These are phyloP conservation scores for Grammothele lineata DNA, from an alignment of 768 basidiomycete species.

Conservation along the genomic window DNA sequence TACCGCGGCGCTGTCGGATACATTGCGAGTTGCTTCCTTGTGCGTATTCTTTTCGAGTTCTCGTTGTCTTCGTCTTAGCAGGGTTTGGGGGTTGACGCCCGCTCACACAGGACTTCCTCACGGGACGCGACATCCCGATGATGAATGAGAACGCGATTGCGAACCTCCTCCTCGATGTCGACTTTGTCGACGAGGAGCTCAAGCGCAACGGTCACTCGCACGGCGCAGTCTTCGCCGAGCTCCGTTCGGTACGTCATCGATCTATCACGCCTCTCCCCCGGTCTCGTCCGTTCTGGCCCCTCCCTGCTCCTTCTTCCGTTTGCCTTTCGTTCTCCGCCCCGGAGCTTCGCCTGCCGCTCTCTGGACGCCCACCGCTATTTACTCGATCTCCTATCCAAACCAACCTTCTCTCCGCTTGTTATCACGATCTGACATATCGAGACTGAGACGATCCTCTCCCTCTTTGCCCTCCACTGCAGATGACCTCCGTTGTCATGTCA, in stretches of 20 bases:
- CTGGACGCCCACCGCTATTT: too few species aligned
- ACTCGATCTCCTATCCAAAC: too few species aligned
- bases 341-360: not conserved
- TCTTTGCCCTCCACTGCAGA: slow-evolving; percentile 37
- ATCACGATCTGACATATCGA: too few species aligned
- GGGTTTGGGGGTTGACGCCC: not conserved
- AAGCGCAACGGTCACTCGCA: slow-evolving; percentile 69
- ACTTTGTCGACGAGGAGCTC: slow-evolving; percentile 86
- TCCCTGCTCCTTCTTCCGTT: not conserved
- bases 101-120: slow-evolving; percentile 61
- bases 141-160: slow-evolving; percentile 90
- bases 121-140: slow-evolving; percentile 65
- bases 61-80: slow-evolving; percentile 78
- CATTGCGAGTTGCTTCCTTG: slow-evolving; percentile 86
- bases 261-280: not conserved
- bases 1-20: slow-evolving; percentile 87
- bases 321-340: not conserved
- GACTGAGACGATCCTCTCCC: not conserved
- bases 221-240: slow-evolving; percentile 68
- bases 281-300: not conserved
- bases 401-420: too few species aligned
- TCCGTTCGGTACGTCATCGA: slow-evolving; percentile 61
- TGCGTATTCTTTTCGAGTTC: slow-evolving; percentile 31
- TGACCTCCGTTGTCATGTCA: slow-evolving; percentile 64
- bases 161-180: slow-evolving; percentile 81